Evolutionary conservation across 2,329 filamentous ascomycete genomes (phyloP).

Genomic region (Xylariaceae sp.): DNA sequence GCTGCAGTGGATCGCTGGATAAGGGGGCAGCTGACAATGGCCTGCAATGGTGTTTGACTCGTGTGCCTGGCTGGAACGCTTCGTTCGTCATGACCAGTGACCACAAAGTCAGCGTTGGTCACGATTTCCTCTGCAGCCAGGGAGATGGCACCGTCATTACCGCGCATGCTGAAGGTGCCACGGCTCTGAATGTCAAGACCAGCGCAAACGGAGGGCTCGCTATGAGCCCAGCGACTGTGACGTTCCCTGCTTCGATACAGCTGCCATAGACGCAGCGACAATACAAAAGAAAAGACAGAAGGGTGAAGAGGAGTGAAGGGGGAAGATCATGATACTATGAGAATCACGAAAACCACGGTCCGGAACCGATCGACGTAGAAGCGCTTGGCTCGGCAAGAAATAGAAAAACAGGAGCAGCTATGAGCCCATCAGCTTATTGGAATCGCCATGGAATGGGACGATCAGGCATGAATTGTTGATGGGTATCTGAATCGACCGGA

Average conservation of each 20-base stretch:
- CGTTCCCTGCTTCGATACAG: slow-evolving; percentile 8
- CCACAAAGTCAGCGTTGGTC: slow-evolving; percentile 14
- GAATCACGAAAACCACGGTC: not conserved
- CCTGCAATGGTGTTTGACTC: slow-evolving; percentile 17
- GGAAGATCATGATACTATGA: not conserved
- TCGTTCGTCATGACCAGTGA: slow-evolving; percentile 17
- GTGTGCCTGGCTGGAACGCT: slow-evolving; percentile 18
- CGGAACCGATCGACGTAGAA: not conserved
- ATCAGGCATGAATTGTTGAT: not conserved
- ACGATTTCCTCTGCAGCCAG: slow-evolving; percentile 17
- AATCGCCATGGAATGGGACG: not conserved
- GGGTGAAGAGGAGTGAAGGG: not conserved
- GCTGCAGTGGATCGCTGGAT: slow-evolving; percentile 15
- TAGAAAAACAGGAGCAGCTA: not conserved
- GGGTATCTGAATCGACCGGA: not conserved
- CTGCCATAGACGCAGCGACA: slow-evolving; percentile 1
- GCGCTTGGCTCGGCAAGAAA: not conserved
- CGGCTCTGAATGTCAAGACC: slow-evolving; percentile 4
- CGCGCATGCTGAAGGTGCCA: slow-evolving; percentile 15
- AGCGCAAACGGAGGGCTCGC: slow-evolving; percentile 8
- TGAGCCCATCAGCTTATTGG: not conserved
- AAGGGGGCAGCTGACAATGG: slow-evolving; percentile 16
- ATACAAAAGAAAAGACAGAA: not conserved
- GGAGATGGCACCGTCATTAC: slow-evolving; percentile 10
- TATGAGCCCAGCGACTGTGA: slow-evolving; percentile 6